Base-by-base conservation (phyloP, 768 basidiomycete genomes). In the Hortiboletus campestris region DNA sequence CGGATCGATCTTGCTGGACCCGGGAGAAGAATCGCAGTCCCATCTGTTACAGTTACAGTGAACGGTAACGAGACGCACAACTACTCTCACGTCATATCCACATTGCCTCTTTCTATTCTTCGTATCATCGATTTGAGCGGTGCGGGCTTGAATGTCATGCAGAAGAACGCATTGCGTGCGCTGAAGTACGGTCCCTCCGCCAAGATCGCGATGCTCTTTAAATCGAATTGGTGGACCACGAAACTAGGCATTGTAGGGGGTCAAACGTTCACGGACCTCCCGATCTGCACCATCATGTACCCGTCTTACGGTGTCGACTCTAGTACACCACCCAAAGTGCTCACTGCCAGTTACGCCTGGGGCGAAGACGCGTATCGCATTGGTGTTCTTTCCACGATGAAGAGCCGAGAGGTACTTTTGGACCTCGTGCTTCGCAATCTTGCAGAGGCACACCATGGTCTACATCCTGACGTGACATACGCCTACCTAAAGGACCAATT, bases 141-240 rank as follows among this genome's bases (percentile, higher is more conserved):
- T 34, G 58, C 58, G 2, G 57, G 43, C 9, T 14, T 53, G 42
- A 59, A 48, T 19, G 7, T 40, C 41, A 44, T 34, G 57, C 58
- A 59, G 20, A 59, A 22, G 28, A 59, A 48, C 5, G 50, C 58
- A 11, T 46, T 59, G 38, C 36, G 41, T 14, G 3, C 8, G 5
- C n/a, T 45, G 38, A 6, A 22, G 13, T 59, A 39, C n/a, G 1
- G 0, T 2, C 3, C 20, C 2, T 2, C 31, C 0, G n/a, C 22
- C 32, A 59, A 59, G 57, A 40, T 59, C 4, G 50, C 46, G 36
- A 48, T 49, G 22, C 42, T 59, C 19, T 59, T 59, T 6, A 59
- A 59, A 41, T 40, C 58, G 17, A 39, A 59, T 11, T 59, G 57
- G 58, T 59, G 58, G 57, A 59, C 50, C 7, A 49, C 41, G 13